Base-by-base conservation (phyloP, 169 alveolate species). In the Pseudocohnilembus persalinus region DNA sequence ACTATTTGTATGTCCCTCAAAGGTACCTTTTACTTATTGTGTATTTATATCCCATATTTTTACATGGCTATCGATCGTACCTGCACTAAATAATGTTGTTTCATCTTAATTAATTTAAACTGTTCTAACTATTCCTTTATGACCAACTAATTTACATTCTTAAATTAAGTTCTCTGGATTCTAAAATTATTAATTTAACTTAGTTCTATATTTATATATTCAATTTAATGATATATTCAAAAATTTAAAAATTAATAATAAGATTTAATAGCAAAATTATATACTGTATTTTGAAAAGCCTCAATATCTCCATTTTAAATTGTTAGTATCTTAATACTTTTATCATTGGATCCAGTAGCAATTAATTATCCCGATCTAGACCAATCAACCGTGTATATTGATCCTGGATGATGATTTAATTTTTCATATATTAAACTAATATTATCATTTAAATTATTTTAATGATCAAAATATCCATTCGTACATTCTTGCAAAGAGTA, bases 311-410 rank as follows among this genome's bases (percentile, higher is more conserved):
- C 65, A 72, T 75, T 24, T 30, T 83, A 33, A 49, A 83, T 29
- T 80, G 77, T 65, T 81, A 83, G 27, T 88, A 85, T 74, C 88
- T 94, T 94, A n/a, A 96, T 94, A 0, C 91, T 82, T 85, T 88
- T 93, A 88, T 96, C 98, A 80, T 93, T 93, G 72, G 97, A 92
- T 16, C 98, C 98, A 32, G 97, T 90, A n/a, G 97, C 97, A 31
- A 96, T 90, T 20, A 94, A 88, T 83, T 93, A 89, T 77, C 94
- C 95, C 29, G 93, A 88, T 72, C 91, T 76, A 65, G 95, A 85
- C 97, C 98, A 96, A 88, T 96, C 98, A 33, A 96, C 85, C 64
- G 97, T 94, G 81, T 94, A 96, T 0, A 96, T 91, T 1, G 96
- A 92, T 1, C 98, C 98, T 72, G 85, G 82, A 86, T 96, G 98